These are phyloP conservation scores for Solanum bulbocastanum DNA, from an alignment of 257 asterid genomes.

Conservation along the genomic window DNA sequence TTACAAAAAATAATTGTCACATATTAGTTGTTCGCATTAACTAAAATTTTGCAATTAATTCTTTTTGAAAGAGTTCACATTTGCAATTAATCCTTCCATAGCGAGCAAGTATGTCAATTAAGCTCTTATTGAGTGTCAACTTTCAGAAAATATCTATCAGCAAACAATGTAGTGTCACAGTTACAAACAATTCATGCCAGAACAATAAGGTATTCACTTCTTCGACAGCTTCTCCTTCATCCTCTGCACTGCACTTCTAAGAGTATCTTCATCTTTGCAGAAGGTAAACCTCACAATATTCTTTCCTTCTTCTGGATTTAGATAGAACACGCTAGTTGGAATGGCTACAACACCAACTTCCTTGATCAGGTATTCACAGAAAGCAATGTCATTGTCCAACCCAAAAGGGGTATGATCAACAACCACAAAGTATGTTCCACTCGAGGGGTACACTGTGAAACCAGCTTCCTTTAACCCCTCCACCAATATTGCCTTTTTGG, in stretches of 20 bases:
- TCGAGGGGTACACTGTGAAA: conserved; percentile 67
- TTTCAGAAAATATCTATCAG: neutral
- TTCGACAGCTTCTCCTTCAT: conserved; percentile 48
- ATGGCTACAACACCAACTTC: conserved; percentile 93
- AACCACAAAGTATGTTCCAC: conserved; percentile 88
- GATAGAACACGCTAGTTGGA: conserved; percentile 85
- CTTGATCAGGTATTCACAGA: conserved; percentile 87
- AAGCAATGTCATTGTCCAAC: conserved; percentile 53
- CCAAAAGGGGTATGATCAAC: conserved; percentile 92
- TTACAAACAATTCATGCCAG: neutral
- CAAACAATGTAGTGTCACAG: neutral
- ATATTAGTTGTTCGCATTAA: no score
- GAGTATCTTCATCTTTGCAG: conserved; percentile 83
- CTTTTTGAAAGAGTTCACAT: no score
- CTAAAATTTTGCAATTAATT: no score
- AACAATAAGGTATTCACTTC: conserved; percentile 13
- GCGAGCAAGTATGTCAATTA: no score
- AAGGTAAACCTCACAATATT: conserved; percentile 92
- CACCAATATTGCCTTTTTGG: conserved; percentile 64
- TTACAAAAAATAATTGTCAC: no score
- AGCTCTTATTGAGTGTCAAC: neutral
- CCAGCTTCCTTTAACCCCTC: conserved; percentile 85
- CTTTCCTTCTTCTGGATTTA: conserved; percentile 89
- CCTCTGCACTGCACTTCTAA: conserved; percentile 50
- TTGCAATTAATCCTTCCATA: no score